Base-by-base conservation (phyloP, 768 basidiomycete genomes). In the Filobasidium wieringae region DNA sequence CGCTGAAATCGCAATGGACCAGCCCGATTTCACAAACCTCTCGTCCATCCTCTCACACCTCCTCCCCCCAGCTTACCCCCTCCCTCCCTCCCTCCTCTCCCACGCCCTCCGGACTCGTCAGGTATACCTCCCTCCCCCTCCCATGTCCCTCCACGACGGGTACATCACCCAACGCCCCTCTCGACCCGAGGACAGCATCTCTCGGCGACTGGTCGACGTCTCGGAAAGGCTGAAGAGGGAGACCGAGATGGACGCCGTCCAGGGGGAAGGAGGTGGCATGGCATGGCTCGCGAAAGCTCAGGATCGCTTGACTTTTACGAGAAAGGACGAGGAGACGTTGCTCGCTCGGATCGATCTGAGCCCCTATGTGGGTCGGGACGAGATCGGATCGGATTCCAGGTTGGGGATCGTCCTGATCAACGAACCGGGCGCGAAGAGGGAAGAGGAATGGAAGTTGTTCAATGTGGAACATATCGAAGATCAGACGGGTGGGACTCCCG, bases 361-460 rank as follows among this genome's bases (percentile, higher is more conserved):
- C 27, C 26, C 24, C 19, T 11, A 39, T 27, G 29, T 19, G 6
- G 47, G 47, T 2, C n/a, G 43, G 29, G 22, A 39, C 17, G 30
- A 43, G 30, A 15, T n/a, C 7, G 43, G n/a, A 9, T 37, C n/a
- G 36, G 36, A 37, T 37, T 37, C 36, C 11, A 37, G n/a, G 36
- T 9, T 37, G 36, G 36, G 36, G n/a, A 37, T 37, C 11, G n/a
- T 37, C 36, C 9, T 37, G 36, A 37, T n/a, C 36, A 37, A n/a
- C n/a, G n/a, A n/a, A n/a, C n/a, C n/a, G n/a, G n/a, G n/a, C n/a
- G n/a, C n/a, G n/a, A n/a, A n/a, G n/a, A n/a, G n/a, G n/a, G n/a
- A n/a, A n/a, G n/a, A n/a, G n/a, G 55, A 56, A 43, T 56, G 55
- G 55, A 56, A 56, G 31, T 19, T 56, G 12, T 56, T 47, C 22